Percentiles rank a stretch among this genome's conserved stretches.
Conservation (phyloP, 768 basidiomycete species). For the Hypholoma fasciculare region DNA sequence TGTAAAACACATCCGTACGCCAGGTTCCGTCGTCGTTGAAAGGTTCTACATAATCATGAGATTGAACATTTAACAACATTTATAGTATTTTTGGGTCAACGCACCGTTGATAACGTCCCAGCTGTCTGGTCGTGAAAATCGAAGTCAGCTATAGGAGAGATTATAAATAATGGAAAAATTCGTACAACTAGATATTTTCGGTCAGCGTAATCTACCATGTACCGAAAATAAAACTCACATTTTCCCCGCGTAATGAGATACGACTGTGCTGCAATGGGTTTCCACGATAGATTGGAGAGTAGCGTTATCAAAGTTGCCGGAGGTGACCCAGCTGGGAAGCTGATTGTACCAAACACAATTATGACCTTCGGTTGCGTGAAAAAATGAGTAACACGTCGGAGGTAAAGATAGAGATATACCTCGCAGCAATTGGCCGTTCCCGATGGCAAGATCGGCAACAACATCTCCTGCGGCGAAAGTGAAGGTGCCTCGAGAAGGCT, state of each 20-base stretch:
- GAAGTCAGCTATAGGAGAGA: background rate
- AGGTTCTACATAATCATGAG: conserved; percentile 36
- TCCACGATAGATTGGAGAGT: conserved; percentile 44
- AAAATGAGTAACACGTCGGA: background rate
- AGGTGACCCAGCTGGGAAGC: conserved; percentile 50
- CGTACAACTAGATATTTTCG: conserved; percentile 15
- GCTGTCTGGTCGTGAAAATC: conserved; percentile 28
- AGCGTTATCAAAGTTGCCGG: conserved; percentile 40
- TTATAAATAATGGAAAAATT: background rate
- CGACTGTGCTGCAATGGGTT: conserved; percentile 48
- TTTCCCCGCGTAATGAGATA: conserved; percentile 54
- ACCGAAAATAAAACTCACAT: conserved; percentile 29
- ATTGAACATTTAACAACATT: background rate
- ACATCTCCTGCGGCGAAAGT: conserved; percentile 45
- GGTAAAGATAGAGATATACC: conserved; percentile 22
- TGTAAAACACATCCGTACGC: conserved; percentile 53
- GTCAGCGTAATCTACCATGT: background rate
- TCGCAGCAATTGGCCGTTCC: conserved; percentile 47
- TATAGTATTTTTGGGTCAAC: background rate
- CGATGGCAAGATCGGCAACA: conserved; percentile 42
- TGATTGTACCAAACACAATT: conserved; percentile 54
- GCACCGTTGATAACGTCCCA: conserved; percentile 57
- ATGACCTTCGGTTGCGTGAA: conserved; percentile 26
- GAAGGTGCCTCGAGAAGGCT: conserved; percentile 46
- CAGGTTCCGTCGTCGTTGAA: conserved; percentile 65